Conservation (phyloP, 192 early-diverging fungal species). For the Coemansia sp. region DNA sequence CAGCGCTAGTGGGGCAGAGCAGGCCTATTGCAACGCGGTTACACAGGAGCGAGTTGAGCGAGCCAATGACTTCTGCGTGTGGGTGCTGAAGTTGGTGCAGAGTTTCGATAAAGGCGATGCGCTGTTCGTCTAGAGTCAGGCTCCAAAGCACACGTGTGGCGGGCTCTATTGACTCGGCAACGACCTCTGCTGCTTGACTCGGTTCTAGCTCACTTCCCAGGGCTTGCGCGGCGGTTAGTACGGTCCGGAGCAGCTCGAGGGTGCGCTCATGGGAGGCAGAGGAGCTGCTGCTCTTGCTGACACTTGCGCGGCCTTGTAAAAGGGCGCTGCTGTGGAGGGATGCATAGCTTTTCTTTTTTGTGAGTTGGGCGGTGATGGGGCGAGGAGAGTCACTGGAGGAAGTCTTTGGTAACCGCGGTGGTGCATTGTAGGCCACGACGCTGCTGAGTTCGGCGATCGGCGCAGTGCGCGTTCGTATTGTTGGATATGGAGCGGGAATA, state of each 20-base stretch:
- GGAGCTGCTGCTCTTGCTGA: constrained; percentile 4
- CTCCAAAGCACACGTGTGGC: constrained; percentile 16
- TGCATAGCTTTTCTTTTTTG: constrained; percentile 5
- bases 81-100: constrained; percentile 44
- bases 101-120: constrained; percentile 21
- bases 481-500: constrained; percentile 14
- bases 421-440: constrained; percentile 36
- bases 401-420: constrained; percentile 15
- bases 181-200: constrained; percentile 2
- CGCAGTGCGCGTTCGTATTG: constrained; percentile 28
- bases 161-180: constrained; percentile 11
- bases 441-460: constrained; percentile 42
- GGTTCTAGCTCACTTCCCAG: background rate
- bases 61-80: constrained; percentile 36
- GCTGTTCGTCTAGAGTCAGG: constrained; percentile 20
- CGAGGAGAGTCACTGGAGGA: no score
- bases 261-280: constrained; percentile 22
- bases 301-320: constrained; percentile 6
- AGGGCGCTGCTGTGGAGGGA: constrained; percentile 12
- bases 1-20: constrained; percentile 23
- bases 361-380: background rate
- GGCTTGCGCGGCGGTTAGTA: constrained; percentile 11
- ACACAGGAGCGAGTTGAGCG: constrained; percentile 34
- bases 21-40: constrained; percentile 45
- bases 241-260: constrained; percentile 43